Conservation (phyloP, 495 filamentous ascomycete genomes). For the Ascodesmis nigricans region DNA sequence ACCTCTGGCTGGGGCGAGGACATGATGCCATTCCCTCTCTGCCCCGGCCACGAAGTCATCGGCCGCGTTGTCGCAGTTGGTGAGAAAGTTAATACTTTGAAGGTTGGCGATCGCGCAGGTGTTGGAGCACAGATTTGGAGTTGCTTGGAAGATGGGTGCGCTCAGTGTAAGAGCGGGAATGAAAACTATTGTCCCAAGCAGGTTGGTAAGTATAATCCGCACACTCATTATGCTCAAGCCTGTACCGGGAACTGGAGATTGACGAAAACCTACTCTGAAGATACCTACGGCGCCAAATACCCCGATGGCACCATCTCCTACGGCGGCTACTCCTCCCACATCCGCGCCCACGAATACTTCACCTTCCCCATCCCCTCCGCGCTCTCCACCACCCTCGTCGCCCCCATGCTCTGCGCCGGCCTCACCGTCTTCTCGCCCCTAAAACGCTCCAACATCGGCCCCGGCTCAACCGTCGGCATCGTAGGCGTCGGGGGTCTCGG, state of each 20-base stretch:
- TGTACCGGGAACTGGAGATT: too few species aligned
- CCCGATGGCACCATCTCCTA: conserved; percentile 40
- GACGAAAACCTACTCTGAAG: too few species aligned
- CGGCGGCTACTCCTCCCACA: conserved; percentile 45
- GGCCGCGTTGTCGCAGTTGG: conserved; percentile 52
- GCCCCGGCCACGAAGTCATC: conserved; percentile 56
- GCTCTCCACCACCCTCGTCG: conserved; percentile 38
- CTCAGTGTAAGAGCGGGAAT: conserved; percentile 45
- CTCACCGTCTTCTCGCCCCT: conserved; percentile 51
- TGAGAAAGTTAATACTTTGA: conserved; percentile 38
- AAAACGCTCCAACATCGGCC: conserved; percentile 36
- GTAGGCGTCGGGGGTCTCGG: conserved; percentile 55
- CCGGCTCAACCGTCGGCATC: conserved; percentile 47
- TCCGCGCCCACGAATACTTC: conserved; percentile 57
- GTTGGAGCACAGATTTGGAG: conserved; percentile 57
- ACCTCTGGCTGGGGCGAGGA: conserved; percentile 54
- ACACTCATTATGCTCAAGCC: too few species aligned
- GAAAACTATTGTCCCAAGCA: conserved; percentile 59
- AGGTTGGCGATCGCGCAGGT: conserved; percentile 56
- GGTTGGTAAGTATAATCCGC: conserved; percentile 23
- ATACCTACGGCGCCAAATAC: conserved; percentile 46
- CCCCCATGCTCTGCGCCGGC: conserved; percentile 62
- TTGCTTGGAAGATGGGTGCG: conserved; percentile 47
- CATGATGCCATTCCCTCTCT: conserved; percentile 40
- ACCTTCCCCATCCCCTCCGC: conserved; percentile 52